phyloP scores from a whole-genome alignment of 768 basidiomycete species.

The Chalciporus pseudorubinellus region DNA sequence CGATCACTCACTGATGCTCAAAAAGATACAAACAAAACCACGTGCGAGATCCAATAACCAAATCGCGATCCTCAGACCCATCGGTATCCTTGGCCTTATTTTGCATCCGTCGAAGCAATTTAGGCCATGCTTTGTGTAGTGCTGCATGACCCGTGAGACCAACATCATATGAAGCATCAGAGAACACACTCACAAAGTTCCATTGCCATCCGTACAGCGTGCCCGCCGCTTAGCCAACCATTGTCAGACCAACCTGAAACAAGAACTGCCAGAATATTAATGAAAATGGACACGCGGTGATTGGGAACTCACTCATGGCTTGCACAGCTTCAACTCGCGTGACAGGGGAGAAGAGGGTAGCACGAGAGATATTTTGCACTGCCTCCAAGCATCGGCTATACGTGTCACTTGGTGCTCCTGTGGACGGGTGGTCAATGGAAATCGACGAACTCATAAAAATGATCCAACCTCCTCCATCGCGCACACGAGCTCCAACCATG shows the following conservation, averaged over 20 bases:
- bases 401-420: constrained; percentile 73
- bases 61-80: constrained; percentile 63
- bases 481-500: constrained; percentile 87
- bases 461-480: constrained; percentile 80
- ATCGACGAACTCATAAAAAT: not conserved
- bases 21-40: constrained; percentile 95
- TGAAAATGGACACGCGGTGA: not conserved
- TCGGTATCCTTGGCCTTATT: constrained; percentile 49
- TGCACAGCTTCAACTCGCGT: constrained; percentile 85
- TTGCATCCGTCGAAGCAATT: constrained; percentile 75
- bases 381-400: constrained; percentile 76
- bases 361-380: constrained; percentile 80
- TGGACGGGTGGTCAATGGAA: constrained; percentile 9
- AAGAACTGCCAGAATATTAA: constrained; percentile 51
- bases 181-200: constrained; percentile 67
- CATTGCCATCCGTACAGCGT: constrained; percentile 97
- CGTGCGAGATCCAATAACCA: constrained; percentile 79
- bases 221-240: constrained; percentile 92
- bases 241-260: constrained; percentile 95
- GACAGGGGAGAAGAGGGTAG: constrained; percentile 85
- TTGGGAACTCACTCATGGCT: constrained; percentile 72
- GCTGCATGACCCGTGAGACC: constrained; percentile 41
- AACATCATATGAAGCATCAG: not conserved
- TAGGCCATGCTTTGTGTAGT: constrained; percentile 91
- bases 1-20: constrained; percentile 78